Evolutionary conservation across 768 basidiomycete genomes (phyloP).

Genomic region (Myochromella boudieri): DNA sequence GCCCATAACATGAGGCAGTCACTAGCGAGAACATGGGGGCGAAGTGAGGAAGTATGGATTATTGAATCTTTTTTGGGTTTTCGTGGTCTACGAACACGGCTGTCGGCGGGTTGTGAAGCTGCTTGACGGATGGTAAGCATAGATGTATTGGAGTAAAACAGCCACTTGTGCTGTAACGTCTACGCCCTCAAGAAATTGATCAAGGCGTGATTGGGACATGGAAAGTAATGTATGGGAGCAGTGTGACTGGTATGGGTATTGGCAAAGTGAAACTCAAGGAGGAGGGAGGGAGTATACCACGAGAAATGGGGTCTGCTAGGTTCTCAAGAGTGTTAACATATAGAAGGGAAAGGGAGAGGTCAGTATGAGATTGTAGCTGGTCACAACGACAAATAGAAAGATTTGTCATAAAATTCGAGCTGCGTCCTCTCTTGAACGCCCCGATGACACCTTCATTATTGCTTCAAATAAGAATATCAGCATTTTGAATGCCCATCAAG

Average conservation of each 20-base stretch:
- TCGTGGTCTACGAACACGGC: slow-evolving; percentile 4
- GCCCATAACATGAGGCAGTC: slow-evolving; percentile 16
- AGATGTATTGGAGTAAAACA: neutral
- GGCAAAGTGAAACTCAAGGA: too few relatives aligned
- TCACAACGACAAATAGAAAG: slow-evolving; percentile 19
- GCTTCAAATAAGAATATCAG: slow-evolving; percentile 14
- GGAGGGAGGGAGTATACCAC: slow-evolving; percentile 11
- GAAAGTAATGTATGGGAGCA: too few relatives aligned
- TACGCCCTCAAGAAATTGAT: too few relatives aligned
- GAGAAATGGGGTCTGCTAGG: slow-evolving; percentile 30
- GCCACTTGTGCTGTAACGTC: too few relatives aligned
- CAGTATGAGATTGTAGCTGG: slow-evolving; percentile 11
- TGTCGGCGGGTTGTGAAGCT: slow-evolving; percentile 5
- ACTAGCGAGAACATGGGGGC: slow-evolving; percentile 18
- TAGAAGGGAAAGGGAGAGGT: slow-evolving; percentile 18
- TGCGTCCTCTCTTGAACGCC: slow-evolving; percentile 18
- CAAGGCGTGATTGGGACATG: too few relatives aligned
- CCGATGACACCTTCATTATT: slow-evolving; percentile 27
- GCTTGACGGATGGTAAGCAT: neutral
- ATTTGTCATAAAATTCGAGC: slow-evolving; percentile 20
- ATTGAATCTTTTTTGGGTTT: too few relatives aligned
- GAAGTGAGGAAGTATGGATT: slow-evolving; percentile 2
- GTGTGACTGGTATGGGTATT: too few relatives aligned
- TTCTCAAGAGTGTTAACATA: slow-evolving; percentile 28
- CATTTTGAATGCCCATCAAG: slow-evolving; percentile 4